Percentiles rank a stretch among this genome's conserved stretches.
These are phyloP conservation scores for Samsoniella hepiali DNA, from an alignment of 2,329 filamentous ascomycete species.

Conservation along the genomic window DNA sequence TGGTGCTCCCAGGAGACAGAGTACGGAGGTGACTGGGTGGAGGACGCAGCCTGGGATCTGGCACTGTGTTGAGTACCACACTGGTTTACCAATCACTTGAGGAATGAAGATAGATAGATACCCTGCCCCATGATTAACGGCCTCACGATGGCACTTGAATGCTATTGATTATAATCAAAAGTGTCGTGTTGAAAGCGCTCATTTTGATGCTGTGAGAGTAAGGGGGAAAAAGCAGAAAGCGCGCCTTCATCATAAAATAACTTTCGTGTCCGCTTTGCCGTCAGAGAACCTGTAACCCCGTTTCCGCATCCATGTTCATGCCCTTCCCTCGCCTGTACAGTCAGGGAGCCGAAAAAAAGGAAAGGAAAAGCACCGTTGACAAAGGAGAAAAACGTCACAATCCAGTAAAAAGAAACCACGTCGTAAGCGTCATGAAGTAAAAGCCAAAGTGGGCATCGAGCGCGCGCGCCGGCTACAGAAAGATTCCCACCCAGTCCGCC, in stretches of 20 bases:
- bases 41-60: slow-evolving; percentile 33
- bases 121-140: background rate
- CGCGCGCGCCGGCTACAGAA: slow-evolving; percentile 37
- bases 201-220: background rate
- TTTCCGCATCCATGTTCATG: background rate
- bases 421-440: background rate
- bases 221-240: background rate
- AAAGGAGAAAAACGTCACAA: background rate
- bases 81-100: background rate
- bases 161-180: background rate
- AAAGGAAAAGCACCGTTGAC: background rate
- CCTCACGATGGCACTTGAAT: background rate
- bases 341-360: too few relatives aligned
- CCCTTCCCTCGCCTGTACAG: too few relatives aligned
- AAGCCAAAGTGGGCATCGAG: background rate
- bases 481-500: slow-evolving; percentile 60
- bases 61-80: slow-evolving; percentile 1
- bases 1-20: slow-evolving; percentile 36
- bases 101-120: background rate
- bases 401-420: background rate
- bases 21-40: slow-evolving; percentile 39
- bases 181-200: background rate
- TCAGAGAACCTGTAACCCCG: too few relatives aligned
- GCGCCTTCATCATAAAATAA: background rate
- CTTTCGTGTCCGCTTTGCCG: too few relatives aligned